Evolutionary conservation across 345 rosid genomes (phyloP), one percentile per base, ranked within the genome.

Genomic region (Arabidopsis thaliana): DNA sequence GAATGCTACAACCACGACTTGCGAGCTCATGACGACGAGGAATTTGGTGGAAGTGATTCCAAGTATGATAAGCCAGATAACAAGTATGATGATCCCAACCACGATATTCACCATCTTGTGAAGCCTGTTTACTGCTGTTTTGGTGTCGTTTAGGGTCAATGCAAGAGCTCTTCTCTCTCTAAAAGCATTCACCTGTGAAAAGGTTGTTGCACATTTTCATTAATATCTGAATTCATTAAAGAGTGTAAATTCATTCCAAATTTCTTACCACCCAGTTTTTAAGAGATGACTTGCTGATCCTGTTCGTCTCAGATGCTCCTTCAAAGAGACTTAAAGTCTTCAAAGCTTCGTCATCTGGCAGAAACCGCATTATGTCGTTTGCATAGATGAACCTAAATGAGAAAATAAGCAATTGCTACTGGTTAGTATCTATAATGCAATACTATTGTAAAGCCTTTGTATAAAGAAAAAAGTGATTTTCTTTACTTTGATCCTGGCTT

Each of bases 241-340:
- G 49, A 36, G 38, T 36, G 58, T 52, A 22, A 24, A 3, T 34
- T 33, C 3, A 60, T 73, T 28, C 28, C 24, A 51, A 60, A 4
- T 4, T 60, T 33, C 83, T 74, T 82, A 93, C 98, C 95, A 93
- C 93, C 96, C 96, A 90, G 67, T 84, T 85, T 78, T 86, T 93
- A 30, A 90, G 82, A 68, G 87, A 74, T 6, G 86, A 74, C 68
- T 87, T 87, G 67, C 86, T 82, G 59, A 91, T 91, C 56, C 84
- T 78, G 37, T 80, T 71, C 1, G 76, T 77, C 63, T 89, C 94
- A 9, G 79, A 67, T 49, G 87, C 84, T 81, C 88, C 97, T 82
- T 89, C 97, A 50, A 91, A 89, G 74, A 83, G 86, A 74, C 75
- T 73, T 84, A 93, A 73, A 28, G 91, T 86, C 78, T 83, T 89